Percentiles rank a stretch among this genome's conserved stretches.
phyloP scores from a whole-genome alignment of 2,329 filamentous ascomycete genomes.

The Pseudocercospora musae region DNA sequence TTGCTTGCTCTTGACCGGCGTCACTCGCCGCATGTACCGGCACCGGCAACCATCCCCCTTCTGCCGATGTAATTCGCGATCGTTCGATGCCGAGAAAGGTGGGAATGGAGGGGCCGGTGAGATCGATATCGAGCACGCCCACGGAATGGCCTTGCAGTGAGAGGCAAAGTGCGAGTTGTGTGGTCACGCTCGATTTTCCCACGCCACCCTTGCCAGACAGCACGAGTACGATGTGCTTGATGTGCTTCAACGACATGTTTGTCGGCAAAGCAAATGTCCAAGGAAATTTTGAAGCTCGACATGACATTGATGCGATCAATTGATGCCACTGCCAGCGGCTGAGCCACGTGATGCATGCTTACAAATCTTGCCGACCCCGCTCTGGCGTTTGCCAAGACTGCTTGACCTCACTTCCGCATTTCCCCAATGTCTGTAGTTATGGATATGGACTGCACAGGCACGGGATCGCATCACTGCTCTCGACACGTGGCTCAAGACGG shows the following conservation, averaged over 20 bases:
- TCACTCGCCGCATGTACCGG: slow-evolving; percentile 63
- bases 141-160: slow-evolving; percentile 82
- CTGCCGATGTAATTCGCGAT: slow-evolving; percentile 85
- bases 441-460: too few species aligned
- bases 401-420: too few species aligned
- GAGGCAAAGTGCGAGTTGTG: slow-evolving; percentile 87
- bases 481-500: too few species aligned
- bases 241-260: slow-evolving; percentile 68
- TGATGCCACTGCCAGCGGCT: too few species aligned
- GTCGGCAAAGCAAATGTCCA: too few species aligned
- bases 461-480: too few species aligned
- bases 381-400: too few species aligned
- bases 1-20: not conserved
- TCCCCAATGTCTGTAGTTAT: too few species aligned
- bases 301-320: too few species aligned
- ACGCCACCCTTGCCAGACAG: slow-evolving; percentile 97
- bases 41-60: slow-evolving; percentile 89
- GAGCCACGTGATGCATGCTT: too few species aligned
- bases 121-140: slow-evolving; percentile 91
- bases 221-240: slow-evolving; percentile 76
- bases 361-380: too few species aligned
- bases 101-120: slow-evolving; percentile 94
- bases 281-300: not conserved
- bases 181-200: slow-evolving; percentile 96
- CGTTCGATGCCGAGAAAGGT: slow-evolving; percentile 88